These are phyloP conservation scores for Kernera saxatilis DNA, from an alignment of 345 rosid species.

Conservation along the genomic window DNA sequence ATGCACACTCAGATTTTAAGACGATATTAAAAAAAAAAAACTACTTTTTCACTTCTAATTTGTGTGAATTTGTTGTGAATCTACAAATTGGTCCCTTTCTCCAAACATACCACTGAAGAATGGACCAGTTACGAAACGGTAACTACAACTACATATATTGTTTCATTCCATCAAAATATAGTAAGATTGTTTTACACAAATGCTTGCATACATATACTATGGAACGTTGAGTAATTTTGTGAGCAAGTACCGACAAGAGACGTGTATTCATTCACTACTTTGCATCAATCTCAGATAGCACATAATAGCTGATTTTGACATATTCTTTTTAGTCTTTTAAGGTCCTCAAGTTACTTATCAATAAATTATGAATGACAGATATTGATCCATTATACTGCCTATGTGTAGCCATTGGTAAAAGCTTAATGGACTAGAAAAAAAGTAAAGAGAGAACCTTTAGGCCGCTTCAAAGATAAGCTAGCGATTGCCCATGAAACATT, in stretches of 20 bases:
- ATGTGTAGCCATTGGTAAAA: not conserved
- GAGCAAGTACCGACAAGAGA: not conserved
- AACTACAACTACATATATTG: not conserved
- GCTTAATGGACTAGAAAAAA: not conserved
- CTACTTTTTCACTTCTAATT: not conserved
- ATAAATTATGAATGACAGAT: not conserved
- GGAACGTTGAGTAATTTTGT: not conserved
- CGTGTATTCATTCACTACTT: not conserved
- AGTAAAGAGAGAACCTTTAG: conserved; percentile 50
- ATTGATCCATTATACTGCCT: not conserved
- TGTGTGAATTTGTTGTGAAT: not conserved
- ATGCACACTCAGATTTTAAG: not conserved
- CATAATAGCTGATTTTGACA: not conserved
- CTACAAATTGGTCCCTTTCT: not conserved
- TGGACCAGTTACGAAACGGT: not conserved
- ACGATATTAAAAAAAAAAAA: not conserved
- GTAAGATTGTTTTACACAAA: not conserved
- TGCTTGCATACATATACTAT: not conserved
- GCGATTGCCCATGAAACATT: conserved; percentile 87
- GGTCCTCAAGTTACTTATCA: not conserved
- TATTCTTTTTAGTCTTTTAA: not conserved
- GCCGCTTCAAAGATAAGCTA: conserved; percentile 61
- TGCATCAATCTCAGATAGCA: not conserved
- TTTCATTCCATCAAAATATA: not conserved
- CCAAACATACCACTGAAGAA: not conserved